These are phyloP conservation scores for Erigeron canadensis DNA, from an alignment of 129 eudicot species.

Conservation along the genomic window DNA sequence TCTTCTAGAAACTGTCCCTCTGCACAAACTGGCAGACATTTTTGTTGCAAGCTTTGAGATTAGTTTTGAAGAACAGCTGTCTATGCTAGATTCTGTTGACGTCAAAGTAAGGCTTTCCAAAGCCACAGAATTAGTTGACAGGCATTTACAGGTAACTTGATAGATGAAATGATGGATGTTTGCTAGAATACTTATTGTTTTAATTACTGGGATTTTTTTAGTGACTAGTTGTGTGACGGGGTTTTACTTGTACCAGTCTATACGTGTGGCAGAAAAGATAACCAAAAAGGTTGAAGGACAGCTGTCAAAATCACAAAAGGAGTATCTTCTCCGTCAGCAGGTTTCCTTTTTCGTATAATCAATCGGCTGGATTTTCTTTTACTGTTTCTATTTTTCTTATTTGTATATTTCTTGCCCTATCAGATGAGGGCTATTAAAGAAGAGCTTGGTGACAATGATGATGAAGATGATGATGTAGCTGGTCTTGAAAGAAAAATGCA, in stretches of 20 bases:
- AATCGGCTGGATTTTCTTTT: slow-evolving; percentile 1
- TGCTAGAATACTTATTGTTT: neutral
- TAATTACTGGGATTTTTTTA: slow-evolving; percentile 6
- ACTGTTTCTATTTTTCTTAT: slow-evolving; percentile 6
- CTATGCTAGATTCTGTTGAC: slow-evolving; percentile 92
- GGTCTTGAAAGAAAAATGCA: slow-evolving; percentile 96
- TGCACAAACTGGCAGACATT: slow-evolving; percentile 93
- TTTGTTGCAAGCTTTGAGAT: slow-evolving; percentile 99
- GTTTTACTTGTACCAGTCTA: slow-evolving; percentile 58
- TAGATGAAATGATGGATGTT: slow-evolving; percentile 15
- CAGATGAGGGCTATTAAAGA: slow-evolving; percentile 99
- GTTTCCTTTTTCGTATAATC: slow-evolving; percentile 20
- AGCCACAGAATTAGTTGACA: slow-evolving; percentile 89
- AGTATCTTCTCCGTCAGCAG: slow-evolving; percentile 97
- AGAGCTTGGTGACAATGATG: slow-evolving; percentile 99
- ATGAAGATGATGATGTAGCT: slow-evolving; percentile 97
- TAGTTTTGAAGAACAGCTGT: slow-evolving; percentile 96
- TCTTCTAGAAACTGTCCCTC: slow-evolving; percentile 91
- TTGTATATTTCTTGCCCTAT: slow-evolving; percentile 4
- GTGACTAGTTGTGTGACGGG: slow-evolving; percentile 18
- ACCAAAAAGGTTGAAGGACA: slow-evolving; percentile 99
- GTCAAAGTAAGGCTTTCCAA: slow-evolving; percentile 90
- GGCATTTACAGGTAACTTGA: slow-evolving; percentile 86
- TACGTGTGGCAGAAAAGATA: slow-evolving; percentile 98
- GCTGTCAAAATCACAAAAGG: slow-evolving; percentile 94